A percentile compares a stretch with the other conserved stretches of the same genome.
These are phyloP conservation scores for Debaryomyces sp. DNA, from an alignment of 1,139 yeast genomes.

Conservation along the genomic window DNA sequence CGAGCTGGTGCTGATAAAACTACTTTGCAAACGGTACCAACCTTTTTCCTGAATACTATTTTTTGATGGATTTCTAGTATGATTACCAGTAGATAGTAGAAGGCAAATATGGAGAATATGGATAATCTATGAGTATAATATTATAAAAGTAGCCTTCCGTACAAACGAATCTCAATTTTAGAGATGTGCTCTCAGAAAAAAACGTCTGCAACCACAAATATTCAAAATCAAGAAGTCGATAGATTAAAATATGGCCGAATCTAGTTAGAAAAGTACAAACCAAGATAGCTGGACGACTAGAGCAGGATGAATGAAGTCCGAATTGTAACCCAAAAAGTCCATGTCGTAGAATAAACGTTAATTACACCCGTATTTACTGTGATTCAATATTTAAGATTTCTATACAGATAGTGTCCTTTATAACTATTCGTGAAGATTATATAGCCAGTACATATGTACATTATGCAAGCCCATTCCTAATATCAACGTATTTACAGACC, in stretches of 20 bases:
- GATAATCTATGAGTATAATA: background rate
- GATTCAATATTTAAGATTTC: background rate
- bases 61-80: background rate
- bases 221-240: background rate
- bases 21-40: background rate
- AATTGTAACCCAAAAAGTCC: background rate
- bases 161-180: background rate
- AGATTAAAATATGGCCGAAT: background rate
- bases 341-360: background rate
- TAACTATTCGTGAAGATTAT: background rate
- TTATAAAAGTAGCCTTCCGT: background rate
- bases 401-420: background rate
- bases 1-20: background rate
- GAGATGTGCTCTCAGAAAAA: background rate
- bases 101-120: background rate
- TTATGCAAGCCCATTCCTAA: no score
- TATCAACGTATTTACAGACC: background rate
- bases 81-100: background rate
- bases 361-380: background rate
- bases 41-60: background rate
- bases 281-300: background rate
- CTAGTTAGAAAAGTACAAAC: background rate
- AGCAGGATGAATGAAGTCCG: background rate
- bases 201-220: conserved; percentile 1
- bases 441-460: background rate